A percentile compares a stretch with the other conserved stretches of the same genome.
phyloP scores from a whole-genome alignment of 2,329 filamentous ascomycete genomes.

The Arthrobotrys megalospora region DNA sequence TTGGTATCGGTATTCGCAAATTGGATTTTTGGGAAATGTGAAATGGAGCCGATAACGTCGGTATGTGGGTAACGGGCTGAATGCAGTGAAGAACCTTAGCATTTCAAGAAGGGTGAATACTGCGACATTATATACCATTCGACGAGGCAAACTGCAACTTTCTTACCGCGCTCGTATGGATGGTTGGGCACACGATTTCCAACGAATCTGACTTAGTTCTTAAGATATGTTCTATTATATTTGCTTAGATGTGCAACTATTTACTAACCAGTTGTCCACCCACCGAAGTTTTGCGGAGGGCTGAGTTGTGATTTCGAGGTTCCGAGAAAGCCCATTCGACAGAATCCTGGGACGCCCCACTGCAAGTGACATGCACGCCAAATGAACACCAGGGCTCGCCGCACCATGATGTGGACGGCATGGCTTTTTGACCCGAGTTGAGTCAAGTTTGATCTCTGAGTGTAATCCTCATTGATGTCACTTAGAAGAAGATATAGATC shows the following conservation, averaged over 20 bases:
- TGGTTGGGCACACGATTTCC: not conserved
- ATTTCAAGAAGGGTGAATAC: too few relatives aligned
- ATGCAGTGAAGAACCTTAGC: too few relatives aligned
- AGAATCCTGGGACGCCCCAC: not conserved
- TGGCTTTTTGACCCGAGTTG: not conserved
- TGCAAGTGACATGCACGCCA: constrained; percentile 8
- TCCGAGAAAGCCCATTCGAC: constrained; percentile 2
- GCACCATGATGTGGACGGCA: not conserved
- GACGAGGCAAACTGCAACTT: not conserved
- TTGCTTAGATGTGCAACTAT: not conserved
- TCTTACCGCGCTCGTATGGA: not conserved
- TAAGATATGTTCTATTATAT: not conserved
- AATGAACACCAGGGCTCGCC: not conserved
- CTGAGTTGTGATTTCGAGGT: not conserved
- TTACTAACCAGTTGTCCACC: not conserved
- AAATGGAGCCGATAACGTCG: not conserved
- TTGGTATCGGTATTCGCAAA: not conserved
- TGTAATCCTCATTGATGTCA: too few relatives aligned
- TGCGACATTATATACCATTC: too few relatives aligned
- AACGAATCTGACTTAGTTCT: not conserved
- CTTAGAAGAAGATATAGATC: too few relatives aligned
- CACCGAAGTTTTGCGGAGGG: not conserved
- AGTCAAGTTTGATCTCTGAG: not conserved
- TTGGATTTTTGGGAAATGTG: not conserved
- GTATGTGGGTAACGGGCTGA: too few relatives aligned